Evolutionary conservation across 345 rosid species (phyloP).

Genomic region (Citrus cavaleriei): DNA sequence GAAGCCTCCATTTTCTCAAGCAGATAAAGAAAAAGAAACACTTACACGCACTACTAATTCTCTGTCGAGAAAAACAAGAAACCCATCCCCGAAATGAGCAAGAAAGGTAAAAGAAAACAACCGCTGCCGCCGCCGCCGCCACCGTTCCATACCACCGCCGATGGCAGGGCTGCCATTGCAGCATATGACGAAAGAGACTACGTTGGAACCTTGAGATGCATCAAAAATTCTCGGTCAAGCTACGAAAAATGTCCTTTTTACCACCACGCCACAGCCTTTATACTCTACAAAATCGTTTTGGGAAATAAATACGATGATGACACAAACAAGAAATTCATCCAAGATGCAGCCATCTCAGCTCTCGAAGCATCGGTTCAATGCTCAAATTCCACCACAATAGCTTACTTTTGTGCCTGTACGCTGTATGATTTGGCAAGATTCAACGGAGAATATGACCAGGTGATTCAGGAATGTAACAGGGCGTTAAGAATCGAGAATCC

Average conservation of each 20-base stretch:
- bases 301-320: too few species aligned
- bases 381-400: not conserved
- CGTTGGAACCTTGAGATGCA: not conserved
- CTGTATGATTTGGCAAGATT: not conserved
- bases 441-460: not conserved
- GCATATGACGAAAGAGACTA: not conserved
- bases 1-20: not conserved
- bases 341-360: not conserved
- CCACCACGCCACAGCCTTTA: not conserved
- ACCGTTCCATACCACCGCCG: not conserved
- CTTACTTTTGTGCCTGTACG: not conserved
- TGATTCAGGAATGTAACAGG: not conserved
- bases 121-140: not conserved
- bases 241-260: not conserved
- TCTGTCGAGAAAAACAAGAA: not conserved
- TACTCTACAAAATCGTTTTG: too few species aligned
- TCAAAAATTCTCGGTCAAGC: not conserved
- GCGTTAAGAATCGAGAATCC: not conserved
- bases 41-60: not conserved
- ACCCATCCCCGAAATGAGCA: not conserved
- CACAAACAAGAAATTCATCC: not conserved
- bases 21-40: too few species aligned
- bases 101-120: not conserved
- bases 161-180: not conserved
- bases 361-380: not conserved